Evolutionary conservation across 1,284 basidiomycete species (phyloP), one percentile per base, ranked within the genome.

Genomic region (Fomitiporia mediterranea): DNA sequence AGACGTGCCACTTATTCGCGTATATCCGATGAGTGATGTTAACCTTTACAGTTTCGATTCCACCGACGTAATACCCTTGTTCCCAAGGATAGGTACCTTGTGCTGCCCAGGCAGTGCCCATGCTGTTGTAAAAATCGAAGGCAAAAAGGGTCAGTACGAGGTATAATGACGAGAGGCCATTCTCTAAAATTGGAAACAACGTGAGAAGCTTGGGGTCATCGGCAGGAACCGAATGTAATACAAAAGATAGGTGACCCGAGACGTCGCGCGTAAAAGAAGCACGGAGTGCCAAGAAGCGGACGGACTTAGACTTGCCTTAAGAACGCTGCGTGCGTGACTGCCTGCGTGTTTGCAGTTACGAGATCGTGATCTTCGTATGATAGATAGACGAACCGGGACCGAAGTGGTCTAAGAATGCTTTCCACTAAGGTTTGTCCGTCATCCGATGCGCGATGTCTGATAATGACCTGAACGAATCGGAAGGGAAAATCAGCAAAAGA

Each of bases 1-100:
- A 99, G 64, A 99, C 96, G 73, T 99, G 97, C 95, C 95, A 99
- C 65, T 94, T 90, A 68, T 95, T 96, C 43, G 92, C 84, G 72
- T 98, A 98, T 67, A 99, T 98, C 1, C 97, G 92, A 13, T 96
- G 81, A 59, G 90, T 89, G 67, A 99, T 90, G 78, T 99, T 99
- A 65, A 98, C 95, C 73, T 99, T 99, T 66, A 95, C 94, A 6
- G 94, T 96, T 72, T 99, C 96, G 65, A 99, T 96, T 0, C 97
- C 97, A n/a, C 94, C 92, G 35, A 97, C 91, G 72, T 98, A 98
- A 56, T 89, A 84, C 1, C 86, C 85, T 40, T 92, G 86, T 71
- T 98, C 95, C 97, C 96, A 99, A 1, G 97, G 97, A 69, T 98
- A 99, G 21, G 80, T 77, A 13, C 78, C 72, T 13, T 84, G 79